Evolutionary conservation across 2,329 filamentous ascomycete genomes (phyloP).

Genomic region (Mycocentrospora acerina): DNA sequence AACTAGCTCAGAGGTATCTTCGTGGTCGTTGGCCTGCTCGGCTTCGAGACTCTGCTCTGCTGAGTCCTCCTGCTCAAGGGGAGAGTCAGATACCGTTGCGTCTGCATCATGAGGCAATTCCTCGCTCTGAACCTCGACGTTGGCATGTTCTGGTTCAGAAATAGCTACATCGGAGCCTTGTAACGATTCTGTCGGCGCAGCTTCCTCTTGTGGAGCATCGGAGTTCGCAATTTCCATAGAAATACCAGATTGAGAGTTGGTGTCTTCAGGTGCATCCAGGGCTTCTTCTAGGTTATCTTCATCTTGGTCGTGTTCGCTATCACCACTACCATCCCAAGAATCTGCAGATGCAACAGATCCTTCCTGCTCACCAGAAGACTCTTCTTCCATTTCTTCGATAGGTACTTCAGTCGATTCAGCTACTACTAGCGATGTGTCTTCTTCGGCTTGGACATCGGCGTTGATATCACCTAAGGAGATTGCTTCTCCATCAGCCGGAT

Average conservation of each 20-base stretch:
- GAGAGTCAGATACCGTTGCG: neutral
- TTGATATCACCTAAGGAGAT: no score
- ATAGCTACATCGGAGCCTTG: neutral
- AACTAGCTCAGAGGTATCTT: no score
- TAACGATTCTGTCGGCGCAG: neutral
- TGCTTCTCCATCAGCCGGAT: no score
- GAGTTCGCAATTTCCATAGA: neutral
- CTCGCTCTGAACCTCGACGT: constrained; percentile 1
- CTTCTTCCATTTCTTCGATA: no score
- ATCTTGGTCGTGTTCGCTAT: neutral
- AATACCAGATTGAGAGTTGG: neutral
- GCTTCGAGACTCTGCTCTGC: neutral
- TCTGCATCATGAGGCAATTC: constrained; percentile 2
- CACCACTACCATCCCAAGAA: constrained; percentile 1
- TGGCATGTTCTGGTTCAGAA: neutral
- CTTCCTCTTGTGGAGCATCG: constrained; percentile 1
- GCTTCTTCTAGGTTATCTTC: neutral
- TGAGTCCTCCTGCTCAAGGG: neutral
- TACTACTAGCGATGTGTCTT: no score
- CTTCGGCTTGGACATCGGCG: no score
- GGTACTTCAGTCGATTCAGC: no score
- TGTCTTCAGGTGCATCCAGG: constrained; percentile 1
- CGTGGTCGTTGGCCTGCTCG: neutral
- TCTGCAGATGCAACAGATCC: constrained; percentile 1
- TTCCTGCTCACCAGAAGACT: no score